A percentile compares a stretch with the other conserved stretches of the same genome.
Conservation (phyloP, 805 yeast genomes). For the Suhomyces sp. region DNA sequence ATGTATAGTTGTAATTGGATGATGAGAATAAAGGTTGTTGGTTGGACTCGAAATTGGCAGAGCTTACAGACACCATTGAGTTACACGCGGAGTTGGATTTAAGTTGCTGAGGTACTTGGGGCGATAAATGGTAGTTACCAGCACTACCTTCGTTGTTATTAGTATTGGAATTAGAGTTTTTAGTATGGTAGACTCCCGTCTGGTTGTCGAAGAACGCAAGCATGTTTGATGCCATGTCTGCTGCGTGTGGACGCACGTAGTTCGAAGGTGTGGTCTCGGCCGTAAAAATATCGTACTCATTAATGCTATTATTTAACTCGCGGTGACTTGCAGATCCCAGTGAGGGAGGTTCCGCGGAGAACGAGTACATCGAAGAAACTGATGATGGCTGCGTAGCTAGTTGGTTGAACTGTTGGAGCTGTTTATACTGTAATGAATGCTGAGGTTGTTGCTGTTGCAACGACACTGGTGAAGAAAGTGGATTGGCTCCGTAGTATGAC, state of each 20-base stretch:
- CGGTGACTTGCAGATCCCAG: background rate
- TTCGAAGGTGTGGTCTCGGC: background rate
- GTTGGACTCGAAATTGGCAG: constrained; percentile 1
- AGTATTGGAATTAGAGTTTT: background rate
- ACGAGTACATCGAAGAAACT: background rate
- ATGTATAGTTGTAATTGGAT: constrained; percentile 2
- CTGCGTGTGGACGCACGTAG: background rate
- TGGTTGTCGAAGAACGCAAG: constrained; percentile 5
- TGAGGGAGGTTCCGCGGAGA: background rate
- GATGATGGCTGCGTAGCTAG: background rate
- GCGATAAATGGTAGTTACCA: constrained; percentile 3
- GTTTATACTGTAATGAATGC: constrained; percentile 1
- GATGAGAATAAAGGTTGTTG: background rate
- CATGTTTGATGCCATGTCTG: constrained; percentile 3
- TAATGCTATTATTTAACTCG: background rate
- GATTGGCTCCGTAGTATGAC: constrained; percentile 3
- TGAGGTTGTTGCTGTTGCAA: constrained; percentile 3
- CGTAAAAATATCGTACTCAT: constrained; percentile 6
- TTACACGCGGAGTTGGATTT: background rate
- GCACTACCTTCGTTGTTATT: background rate
- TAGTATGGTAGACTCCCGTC: background rate
- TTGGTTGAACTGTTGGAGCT: constrained; percentile 1
- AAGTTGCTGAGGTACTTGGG: background rate
- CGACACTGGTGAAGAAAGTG: background rate
- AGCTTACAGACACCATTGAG: background rate